Base-by-base conservation (phyloP, 73 alveolate genomes). In the Symbiodinium pilosum region DNA sequence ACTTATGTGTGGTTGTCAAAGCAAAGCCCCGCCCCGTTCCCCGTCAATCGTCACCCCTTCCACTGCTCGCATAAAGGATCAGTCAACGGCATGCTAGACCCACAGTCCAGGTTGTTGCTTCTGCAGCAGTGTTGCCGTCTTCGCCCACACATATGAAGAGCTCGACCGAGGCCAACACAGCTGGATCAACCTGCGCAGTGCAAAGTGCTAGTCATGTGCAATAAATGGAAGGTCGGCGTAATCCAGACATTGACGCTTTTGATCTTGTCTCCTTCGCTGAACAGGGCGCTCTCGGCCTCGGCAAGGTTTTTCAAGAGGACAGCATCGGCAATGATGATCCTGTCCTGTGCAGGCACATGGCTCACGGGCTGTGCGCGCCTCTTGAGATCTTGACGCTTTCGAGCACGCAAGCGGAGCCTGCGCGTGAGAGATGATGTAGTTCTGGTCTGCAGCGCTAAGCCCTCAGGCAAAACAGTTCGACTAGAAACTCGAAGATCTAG, bases 401-500 rank as follows among this genome's bases (percentile, higher is more conserved):
- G 42, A 8, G 54, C 26, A 4, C 51, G 14, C 87, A 69, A 64
- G 81, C 11, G 18, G 12, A 36, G 36, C 98, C 98, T 93, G 92
- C 12, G 98, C 98, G 47, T 93, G 98, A 26, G 64, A 14, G 38
- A 93, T 77, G 98, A 93, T 93, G 98, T 75, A 93, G 24, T 51
- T 36, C 77, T 54, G 85, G 44, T 93, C 98, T 14, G 93, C 84
- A 1, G 59, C 32, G 30, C 84, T 40, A 68, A 93, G 85, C 40
- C 98, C 93, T 91, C 5, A 4, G 81, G 2, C n/a, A n/a, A n/a
- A n/a, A n/a, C n/a, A n/a, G n/a, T n/a, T n/a, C n/a, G n/a, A n/a
- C n/a, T n/a, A n/a, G n/a, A n/a, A n/a, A n/a, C n/a, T n/a, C n/a
- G n/a, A n/a, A n/a, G n/a, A n/a, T n/a, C n/a, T n/a, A n/a, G n/a